Evolutionary conservation across 108 stramenopile genomes (phyloP), one percentile per base, ranked within the genome.

Genomic region (Schizochytrium sp.): DNA sequence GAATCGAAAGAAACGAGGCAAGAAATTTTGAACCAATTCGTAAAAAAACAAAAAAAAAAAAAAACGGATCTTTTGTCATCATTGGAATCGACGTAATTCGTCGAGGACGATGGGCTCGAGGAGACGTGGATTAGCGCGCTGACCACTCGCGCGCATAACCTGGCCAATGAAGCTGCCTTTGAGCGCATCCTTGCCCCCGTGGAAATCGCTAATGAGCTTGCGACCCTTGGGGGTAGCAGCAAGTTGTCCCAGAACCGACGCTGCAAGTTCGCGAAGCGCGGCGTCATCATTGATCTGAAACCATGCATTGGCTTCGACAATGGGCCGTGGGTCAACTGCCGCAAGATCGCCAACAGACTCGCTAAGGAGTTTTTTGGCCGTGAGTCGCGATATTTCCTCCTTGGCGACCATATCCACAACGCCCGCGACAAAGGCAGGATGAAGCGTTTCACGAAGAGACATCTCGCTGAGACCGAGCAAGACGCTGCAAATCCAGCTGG

Each of bases 401-500:
- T 69, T 41, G 41, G 63, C 63, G 4, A 41, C 41, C 63, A 69
- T 69, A 41, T 8, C 34, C 63, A 69, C 63, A 18, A 69, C 41
- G 3, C 41, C 34, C 10, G 63, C 63, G 41, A 69, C 21, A 3
- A 69, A 69, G 12, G 25, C 34, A 8, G 63, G 63, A 23, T 69
- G 63, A 12, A 69, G 41, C 34, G 63, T 69, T 23, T 69, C 63
- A 23, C 25, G 63, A 14, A 69, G 41, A 6, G 63, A 12, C 63
- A 18, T 48, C 5, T 34, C 41, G 41, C 41, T 5, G 63, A 41
- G 41, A 25, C 87, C 89, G n/a, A 89, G 5, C 12, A 76, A 21
- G 34, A 91, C 92, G 4, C 90, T 90, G 51, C 90, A 44, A 25
- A 92, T n/a, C 92, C 92, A 92, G 16, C 89, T 91, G 72, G 89